Conservation (phyloP, 305 asterid genomes). For the Fraxinus sp. region DNA sequence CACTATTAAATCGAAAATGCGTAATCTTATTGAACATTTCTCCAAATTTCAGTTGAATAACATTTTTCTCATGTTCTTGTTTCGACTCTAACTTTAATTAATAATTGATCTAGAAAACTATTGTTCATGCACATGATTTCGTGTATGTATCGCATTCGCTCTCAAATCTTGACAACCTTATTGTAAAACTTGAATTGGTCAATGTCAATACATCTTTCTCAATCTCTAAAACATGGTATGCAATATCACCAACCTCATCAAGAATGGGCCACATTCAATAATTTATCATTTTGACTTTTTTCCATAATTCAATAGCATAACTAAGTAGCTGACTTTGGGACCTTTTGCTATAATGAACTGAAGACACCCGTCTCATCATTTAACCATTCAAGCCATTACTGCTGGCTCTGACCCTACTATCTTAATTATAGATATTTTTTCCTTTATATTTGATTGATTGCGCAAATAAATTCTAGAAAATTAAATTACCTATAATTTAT, state of each 20-base stretch:
- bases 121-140: neutral
- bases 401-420: conserved; percentile 1
- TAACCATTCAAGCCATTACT: neutral
- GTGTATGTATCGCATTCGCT: neutral
- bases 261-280: conserved; percentile 20
- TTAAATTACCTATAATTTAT: too few relatives aligned
- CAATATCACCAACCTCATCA: conserved; percentile 26
- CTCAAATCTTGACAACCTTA: neutral
- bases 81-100: neutral
- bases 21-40: neutral
- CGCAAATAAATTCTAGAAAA: too few relatives aligned
- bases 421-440: neutral
- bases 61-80: neutral
- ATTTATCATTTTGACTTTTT: conserved; percentile 33
- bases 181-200: neutral
- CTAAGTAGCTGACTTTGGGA: conserved; percentile 36
- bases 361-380: conserved; percentile 31
- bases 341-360: conserved; percentile 22
- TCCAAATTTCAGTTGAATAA: neutral
- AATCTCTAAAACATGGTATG: neutral
- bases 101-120: neutral
- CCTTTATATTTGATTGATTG: neutral
- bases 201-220: neutral
- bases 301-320: conserved; percentile 29
- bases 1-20: neutral